These are phyloP conservation scores for Quercus ilex DNA, from an alignment of 306 rosid genomes.

Conservation along the genomic window DNA sequence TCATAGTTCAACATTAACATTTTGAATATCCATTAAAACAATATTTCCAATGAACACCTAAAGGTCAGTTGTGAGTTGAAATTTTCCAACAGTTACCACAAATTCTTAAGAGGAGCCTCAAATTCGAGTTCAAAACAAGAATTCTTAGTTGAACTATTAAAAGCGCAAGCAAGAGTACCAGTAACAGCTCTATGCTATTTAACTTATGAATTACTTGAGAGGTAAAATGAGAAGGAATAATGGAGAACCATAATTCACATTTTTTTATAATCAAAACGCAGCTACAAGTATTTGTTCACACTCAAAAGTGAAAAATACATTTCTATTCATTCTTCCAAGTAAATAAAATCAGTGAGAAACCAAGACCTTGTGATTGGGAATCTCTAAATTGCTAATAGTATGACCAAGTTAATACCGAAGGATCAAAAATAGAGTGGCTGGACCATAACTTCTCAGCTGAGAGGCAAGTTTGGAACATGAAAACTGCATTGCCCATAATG, in stretches of 20 bases:
- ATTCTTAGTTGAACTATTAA: background rate
- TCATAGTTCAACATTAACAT: too few relatives aligned
- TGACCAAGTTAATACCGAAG: slow-evolving; percentile 51
- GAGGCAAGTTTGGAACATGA: slow-evolving; percentile 77
- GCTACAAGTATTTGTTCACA: slow-evolving; percentile 17
- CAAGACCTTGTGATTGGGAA: slow-evolving; percentile 17
- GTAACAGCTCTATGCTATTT: background rate
- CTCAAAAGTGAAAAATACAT: background rate
- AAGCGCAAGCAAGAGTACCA: background rate
- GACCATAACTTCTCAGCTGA: slow-evolving; percentile 47
- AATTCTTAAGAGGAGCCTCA: background rate
- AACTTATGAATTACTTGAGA: background rate
- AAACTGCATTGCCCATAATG: slow-evolving; percentile 71
- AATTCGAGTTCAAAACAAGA: background rate
- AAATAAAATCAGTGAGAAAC: too few relatives aligned
- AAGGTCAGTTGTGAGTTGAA: background rate
- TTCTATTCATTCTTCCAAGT: too few relatives aligned
- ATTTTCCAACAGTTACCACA: background rate
- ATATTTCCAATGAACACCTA: background rate
- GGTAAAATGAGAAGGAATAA: background rate
- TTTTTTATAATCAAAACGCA: slow-evolving; percentile 17
- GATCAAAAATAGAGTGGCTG: slow-evolving; percentile 35
- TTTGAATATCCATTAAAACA: background rate
- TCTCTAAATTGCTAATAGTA: slow-evolving; percentile 51
- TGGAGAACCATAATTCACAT: background rate